These are phyloP conservation scores for Diplodia corticola DNA, from an alignment of 2,329 filamentous ascomycete genomes.

Conservation along the genomic window DNA sequence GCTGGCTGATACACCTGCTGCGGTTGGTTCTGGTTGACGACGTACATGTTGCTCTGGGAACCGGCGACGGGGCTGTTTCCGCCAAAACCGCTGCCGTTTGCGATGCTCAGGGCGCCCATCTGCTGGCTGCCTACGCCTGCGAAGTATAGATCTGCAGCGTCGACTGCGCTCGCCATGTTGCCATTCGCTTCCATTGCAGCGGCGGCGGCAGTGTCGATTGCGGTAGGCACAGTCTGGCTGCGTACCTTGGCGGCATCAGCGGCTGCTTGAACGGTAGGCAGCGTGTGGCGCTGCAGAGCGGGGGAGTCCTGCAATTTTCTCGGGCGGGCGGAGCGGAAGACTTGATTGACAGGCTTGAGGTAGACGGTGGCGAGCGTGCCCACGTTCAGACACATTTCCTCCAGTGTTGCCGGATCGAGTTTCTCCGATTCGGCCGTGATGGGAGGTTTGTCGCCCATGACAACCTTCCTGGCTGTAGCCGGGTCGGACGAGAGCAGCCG, in stretches of 20 bases:
- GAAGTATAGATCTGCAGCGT: slow-evolving; percentile 88
- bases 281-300: slow-evolving; percentile 73
- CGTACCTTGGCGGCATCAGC: slow-evolving; percentile 37
- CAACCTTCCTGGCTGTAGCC: slow-evolving; percentile 77
- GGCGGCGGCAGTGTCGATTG: slow-evolving; percentile 26
- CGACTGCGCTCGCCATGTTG: slow-evolving; percentile 70
- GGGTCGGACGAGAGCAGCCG: slow-evolving; percentile 91
- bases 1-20: slow-evolving; percentile 73
- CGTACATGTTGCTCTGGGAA: slow-evolving; percentile 54
- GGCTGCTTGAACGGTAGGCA: slow-evolving; percentile 58
- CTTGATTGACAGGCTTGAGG: slow-evolving; percentile 94
- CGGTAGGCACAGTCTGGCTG: slow-evolving; percentile 25
- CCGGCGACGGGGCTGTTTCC: slow-evolving; percentile 27
- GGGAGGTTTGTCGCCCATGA: slow-evolving; percentile 96
- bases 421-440: slow-evolving; percentile 97
- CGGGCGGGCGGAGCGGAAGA: slow-evolving; percentile 86
- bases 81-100: slow-evolving; percentile 50
- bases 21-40: slow-evolving; percentile 80
- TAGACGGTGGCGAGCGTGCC: slow-evolving; percentile 97
- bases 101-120: slow-evolving; percentile 68
- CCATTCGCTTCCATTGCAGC: slow-evolving; percentile 17
- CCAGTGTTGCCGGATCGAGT: slow-evolving; percentile 83
- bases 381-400: slow-evolving; percentile 96
- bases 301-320: slow-evolving; percentile 79
- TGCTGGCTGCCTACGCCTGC: slow-evolving; percentile 73